These are phyloP conservation scores for Pugionium dolabratum DNA, from an alignment of 345 rosid species.

Conservation along the genomic window DNA sequence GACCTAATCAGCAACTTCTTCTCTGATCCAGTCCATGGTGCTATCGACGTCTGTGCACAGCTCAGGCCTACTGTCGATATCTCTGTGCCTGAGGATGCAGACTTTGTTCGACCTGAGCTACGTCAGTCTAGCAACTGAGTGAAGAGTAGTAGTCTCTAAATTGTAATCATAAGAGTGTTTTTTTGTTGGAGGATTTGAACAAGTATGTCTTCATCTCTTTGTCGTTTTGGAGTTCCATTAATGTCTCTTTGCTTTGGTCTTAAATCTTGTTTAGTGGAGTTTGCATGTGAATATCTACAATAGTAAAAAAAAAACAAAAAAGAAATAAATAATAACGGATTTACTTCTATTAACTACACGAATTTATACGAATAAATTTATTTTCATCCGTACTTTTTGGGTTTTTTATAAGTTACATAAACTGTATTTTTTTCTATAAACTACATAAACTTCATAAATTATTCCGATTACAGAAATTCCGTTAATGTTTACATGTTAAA, in stretches of 20 bases:
- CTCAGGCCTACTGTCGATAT: conserved; percentile 84
- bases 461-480: too few species aligned
- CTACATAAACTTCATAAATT: too few species aligned
- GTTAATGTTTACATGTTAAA: too few species aligned
- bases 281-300: too few species aligned
- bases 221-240: conserved; percentile 3
- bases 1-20: conserved; percentile 84
- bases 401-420: too few species aligned
- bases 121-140: conserved; percentile 58
- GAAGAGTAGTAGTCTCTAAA: neutral
- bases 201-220: neutral
- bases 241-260: conserved; percentile 10
- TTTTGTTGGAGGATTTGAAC: conserved; percentile 14
- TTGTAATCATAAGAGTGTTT: conserved; percentile 2
- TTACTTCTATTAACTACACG: too few species aligned
- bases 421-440: too few species aligned
- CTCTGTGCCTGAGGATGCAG: conserved; percentile 76
- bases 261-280: neutral
- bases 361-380: too few species aligned
- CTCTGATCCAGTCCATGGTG: conserved; percentile 83
- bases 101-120: conserved; percentile 86
- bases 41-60: conserved; percentile 70
- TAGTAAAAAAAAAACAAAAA: too few species aligned
- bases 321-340: too few species aligned
- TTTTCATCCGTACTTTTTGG: too few species aligned